Evolutionary conservation across 2,329 filamentous ascomycete genomes (phyloP).

Genomic region (Onygena corvina): DNA sequence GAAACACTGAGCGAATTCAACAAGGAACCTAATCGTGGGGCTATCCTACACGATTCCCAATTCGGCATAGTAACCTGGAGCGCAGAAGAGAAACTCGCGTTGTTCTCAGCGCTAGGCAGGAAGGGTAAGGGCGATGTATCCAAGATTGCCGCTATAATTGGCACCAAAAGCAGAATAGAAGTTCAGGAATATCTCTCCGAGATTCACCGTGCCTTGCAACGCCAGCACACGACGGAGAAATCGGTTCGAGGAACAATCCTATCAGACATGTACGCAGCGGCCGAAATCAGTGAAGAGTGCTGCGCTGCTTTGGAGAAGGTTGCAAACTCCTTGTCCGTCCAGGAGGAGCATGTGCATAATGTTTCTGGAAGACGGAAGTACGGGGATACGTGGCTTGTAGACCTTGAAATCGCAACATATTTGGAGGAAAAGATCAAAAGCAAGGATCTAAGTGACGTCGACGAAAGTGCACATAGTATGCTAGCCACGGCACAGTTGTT

Average conservation of each 20-base stretch:
- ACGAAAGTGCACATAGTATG: conserved; percentile 19
- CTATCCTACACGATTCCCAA: conserved; percentile 37
- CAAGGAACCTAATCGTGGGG: conserved; percentile 9
- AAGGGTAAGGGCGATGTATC: conserved; percentile 52
- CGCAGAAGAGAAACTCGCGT: conserved; percentile 52
- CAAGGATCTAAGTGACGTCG: conserved; percentile 17
- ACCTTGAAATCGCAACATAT: conserved; percentile 22
- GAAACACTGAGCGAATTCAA: conserved; percentile 38
- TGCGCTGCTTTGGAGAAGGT: conserved; percentile 54
- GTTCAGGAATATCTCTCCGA: conserved; percentile 56
- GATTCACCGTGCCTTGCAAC: conserved; percentile 43
- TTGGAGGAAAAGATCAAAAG: conserved; percentile 22
- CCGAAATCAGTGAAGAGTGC: conserved; percentile 58
- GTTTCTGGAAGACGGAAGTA: conserved; percentile 48
- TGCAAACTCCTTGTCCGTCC: conserved; percentile 52
- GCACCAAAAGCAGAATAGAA: conserved; percentile 62
- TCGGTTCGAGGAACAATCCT: conserved; percentile 33
- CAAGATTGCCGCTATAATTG: conserved; percentile 51
- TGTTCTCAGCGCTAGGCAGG: conserved; percentile 55
- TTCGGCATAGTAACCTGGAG: conserved; percentile 63
- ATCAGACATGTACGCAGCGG: conserved; percentile 56
- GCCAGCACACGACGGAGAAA: conserved; percentile 28
- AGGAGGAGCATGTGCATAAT: conserved; percentile 54
- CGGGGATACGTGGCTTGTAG: conserved; percentile 56
- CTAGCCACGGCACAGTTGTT: conserved; percentile 48